Evolutionary conservation across 164 flowering plant species (phyloP), one percentile per base, ranked within the genome.

Genomic region (Malania oleifera): DNA sequence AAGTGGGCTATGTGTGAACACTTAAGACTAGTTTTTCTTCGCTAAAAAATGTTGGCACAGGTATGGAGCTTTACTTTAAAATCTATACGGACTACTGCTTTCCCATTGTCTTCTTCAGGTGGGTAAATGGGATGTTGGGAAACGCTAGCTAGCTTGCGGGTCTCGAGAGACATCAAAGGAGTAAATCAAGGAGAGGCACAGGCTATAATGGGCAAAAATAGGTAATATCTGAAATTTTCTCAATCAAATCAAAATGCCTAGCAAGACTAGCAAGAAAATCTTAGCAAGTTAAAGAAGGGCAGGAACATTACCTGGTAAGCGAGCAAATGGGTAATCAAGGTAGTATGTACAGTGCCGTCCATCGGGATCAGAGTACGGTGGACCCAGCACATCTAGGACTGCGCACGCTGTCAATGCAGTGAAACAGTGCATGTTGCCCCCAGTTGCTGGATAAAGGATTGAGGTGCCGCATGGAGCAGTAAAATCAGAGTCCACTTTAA

Each of bases 361-460:
- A 17, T 82, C 84, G 11, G 75, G 73, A 56, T 82, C 84, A n/a
- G 76, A 73, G 65, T 85, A 85, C 2, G 91, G 91, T 23, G 91
- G 91, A 35, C 84, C 84, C n/a, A 82, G 77, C 45, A 85, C 91
- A 39, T 85, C 91, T 0, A 85, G 80, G 10, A 85, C 84, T 0
- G 87, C 91, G 48, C 91, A 85, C 7, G 91, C 70, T 0, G 87
- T 80, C 51, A 60, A 58, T 44, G 82, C 91, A 1, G 81, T 85
- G 75, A 85, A 85, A 67, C 85, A 64, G 57, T 85, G 91, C 82
- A 85, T 68, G 62, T 85, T 85, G 15, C 90, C 90, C n/a, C 91
- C 87, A 41, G 70, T 76, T 19, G 82, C 62, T 5, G 91, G 91
- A 50, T 78, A 85, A 26, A 85, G 82, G 44, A 85, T 75, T 41